Evolutionary conservation across 2,329 filamentous ascomycete genomes (phyloP).

Genomic region (Nigrospora sphaerica): DNA sequence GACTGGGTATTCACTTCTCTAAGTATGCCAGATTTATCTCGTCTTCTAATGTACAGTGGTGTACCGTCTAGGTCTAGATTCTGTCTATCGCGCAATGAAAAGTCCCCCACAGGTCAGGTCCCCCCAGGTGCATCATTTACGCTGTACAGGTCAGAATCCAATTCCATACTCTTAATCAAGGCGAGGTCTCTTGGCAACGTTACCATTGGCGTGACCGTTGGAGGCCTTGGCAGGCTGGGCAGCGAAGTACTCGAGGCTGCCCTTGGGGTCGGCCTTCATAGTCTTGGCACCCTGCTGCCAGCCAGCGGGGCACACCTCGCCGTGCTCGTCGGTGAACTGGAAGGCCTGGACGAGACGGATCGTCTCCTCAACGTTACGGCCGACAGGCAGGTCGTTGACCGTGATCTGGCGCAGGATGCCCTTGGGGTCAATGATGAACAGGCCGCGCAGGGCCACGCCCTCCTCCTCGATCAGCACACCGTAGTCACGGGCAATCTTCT

Average conservation of each 20-base stretch:
- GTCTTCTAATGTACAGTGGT: no score
- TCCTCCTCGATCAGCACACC: slow-evolving; percentile 58
- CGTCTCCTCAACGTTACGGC: slow-evolving; percentile 57
- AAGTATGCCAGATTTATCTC: no score
- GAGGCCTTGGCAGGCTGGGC: slow-evolving; percentile 5
- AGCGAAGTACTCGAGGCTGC: slow-evolving; percentile 40
- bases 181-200: not conserved
- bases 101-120: no score
- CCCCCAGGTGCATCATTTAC: no score
- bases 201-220: not conserved
- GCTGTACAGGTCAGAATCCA: no score
- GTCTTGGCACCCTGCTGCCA: slow-evolving; percentile 39
- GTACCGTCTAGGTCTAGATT: no score
- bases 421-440: slow-evolving; percentile 61
- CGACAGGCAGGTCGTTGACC: slow-evolving; percentile 59
- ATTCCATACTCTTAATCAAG: not conserved
- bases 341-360: slow-evolving; percentile 64
- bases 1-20: no score
- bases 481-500: slow-evolving; percentile 52
- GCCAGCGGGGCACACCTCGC: slow-evolving; percentile 59
- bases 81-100: no score
- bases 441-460: slow-evolving; percentile 54
- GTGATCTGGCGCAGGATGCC: slow-evolving; percentile 56
- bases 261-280: slow-evolving; percentile 46
- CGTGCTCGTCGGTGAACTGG: slow-evolving; percentile 79